These are phyloP conservation scores for Tylopilus sp. DNA, from an alignment of 768 basidiomycete genomes.

Conservation along the genomic window DNA sequence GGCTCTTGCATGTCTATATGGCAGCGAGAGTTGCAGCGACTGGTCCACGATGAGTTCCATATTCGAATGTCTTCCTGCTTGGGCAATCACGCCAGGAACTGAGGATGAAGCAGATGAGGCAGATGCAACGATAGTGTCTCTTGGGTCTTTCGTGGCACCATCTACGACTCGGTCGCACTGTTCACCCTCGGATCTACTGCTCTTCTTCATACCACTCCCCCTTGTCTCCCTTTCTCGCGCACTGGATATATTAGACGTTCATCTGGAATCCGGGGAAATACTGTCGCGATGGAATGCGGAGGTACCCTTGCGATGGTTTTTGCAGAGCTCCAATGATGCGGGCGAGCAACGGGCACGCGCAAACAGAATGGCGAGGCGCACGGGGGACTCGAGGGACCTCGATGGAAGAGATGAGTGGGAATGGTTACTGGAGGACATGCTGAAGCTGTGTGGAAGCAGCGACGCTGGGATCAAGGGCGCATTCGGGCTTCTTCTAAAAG, in stretches of 20 bases:
- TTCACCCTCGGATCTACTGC: slow-evolving; percentile 65
- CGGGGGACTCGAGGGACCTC: slow-evolving; percentile 54
- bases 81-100: slow-evolving; percentile 59
- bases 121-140: slow-evolving; percentile 77
- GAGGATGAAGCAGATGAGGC: slow-evolving; percentile 69
- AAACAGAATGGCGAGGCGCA: slow-evolving; percentile 75
- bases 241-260: slow-evolving; percentile 90
- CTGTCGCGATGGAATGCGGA: slow-evolving; percentile 84
- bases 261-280: slow-evolving; percentile 92
- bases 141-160: slow-evolving; percentile 77
- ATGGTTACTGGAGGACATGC: slow-evolving; percentile 86
- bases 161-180: slow-evolving; percentile 55
- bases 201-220: slow-evolving; percentile 82
- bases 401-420: slow-evolving; percentile 77
- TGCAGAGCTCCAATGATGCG: slow-evolving; percentile 66
- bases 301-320: slow-evolving; percentile 85
- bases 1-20: slow-evolving; percentile 87
- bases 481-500: slow-evolving; percentile 67
- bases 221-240: slow-evolving; percentile 71
- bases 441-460: slow-evolving; percentile 65
- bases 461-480: slow-evolving; percentile 68
- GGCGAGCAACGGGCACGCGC: slow-evolving; percentile 81
- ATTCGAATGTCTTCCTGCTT: slow-evolving; percentile 95
- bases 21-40: slow-evolving; percentile 62
- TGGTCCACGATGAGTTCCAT: slow-evolving; percentile 88